Evolutionary conservation across 306 rosid species (phyloP).

Genomic region (Boehmeria nivea): DNA sequence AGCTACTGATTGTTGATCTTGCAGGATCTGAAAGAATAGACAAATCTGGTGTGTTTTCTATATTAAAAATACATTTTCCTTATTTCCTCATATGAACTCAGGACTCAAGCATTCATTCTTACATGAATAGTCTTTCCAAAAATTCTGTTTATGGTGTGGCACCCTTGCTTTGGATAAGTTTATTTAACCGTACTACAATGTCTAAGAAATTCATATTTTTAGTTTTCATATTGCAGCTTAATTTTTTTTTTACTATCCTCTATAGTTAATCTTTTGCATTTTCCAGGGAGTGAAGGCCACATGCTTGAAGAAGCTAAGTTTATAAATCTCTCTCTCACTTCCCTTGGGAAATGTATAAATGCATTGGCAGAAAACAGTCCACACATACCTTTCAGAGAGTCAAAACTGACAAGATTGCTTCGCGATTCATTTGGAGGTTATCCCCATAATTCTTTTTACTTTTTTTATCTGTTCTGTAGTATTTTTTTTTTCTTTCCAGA

Average conservation of each 20-base stretch:
- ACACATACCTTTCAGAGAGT: constrained; percentile 65
- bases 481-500: no score
- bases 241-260: no score
- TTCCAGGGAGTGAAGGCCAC: constrained; percentile 67
- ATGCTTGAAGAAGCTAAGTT: constrained; percentile 70
- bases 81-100: not conserved
- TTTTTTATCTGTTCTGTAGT: constrained; percentile 11
- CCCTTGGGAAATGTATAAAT: constrained; percentile 75
- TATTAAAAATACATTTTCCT: not conserved
- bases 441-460: constrained; percentile 10
- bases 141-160: constrained; percentile 1
- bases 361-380: constrained; percentile 68
- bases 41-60: constrained; percentile 49
- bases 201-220: not conserved
- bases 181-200: not conserved
- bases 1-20: constrained; percentile 63
- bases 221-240: not conserved
- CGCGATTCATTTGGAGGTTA: constrained; percentile 81
- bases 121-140: not conserved
- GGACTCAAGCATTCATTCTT: not conserved
- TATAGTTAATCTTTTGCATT: constrained; percentile 11
- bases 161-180: not conserved
- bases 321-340: constrained; percentile 65
- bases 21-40: constrained; percentile 77
- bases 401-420: constrained; percentile 74